Conservation (phyloP, 148 eudicot genomes). For the Persicaria maculosa region DNA sequence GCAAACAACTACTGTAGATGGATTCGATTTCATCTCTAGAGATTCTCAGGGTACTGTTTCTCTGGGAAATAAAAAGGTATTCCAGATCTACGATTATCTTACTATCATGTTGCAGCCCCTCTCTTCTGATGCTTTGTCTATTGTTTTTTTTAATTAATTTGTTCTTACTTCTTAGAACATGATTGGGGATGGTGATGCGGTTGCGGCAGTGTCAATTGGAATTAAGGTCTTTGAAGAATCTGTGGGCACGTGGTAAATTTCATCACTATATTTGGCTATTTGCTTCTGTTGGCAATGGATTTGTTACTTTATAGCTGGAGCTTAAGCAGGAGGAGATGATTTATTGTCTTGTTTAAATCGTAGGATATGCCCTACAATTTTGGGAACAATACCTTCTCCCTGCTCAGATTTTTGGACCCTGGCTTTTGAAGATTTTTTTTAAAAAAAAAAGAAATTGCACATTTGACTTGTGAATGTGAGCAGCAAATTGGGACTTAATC, state of each 20-base stretch:
- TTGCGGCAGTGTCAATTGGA: constrained; percentile 26
- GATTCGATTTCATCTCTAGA: constrained; percentile 28
- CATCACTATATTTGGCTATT: background rate
- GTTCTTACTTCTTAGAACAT: constrained; percentile 35
- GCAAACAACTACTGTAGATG: constrained; percentile 27
- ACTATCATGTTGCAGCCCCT: background rate
- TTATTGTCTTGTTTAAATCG: constrained; percentile 7
- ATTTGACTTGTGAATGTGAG: too few species aligned
- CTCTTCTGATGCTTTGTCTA: background rate
- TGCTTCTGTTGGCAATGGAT: background rate
- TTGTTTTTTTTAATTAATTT: background rate
- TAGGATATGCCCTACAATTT: constrained; percentile 58
- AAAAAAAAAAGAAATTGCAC: too few species aligned
- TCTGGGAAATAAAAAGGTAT: constrained; percentile 45
- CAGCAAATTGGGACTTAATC: too few species aligned
- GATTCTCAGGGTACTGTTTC: constrained; percentile 36
- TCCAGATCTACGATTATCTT: background rate
- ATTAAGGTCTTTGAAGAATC: constrained; percentile 35
- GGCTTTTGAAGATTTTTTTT: too few species aligned
- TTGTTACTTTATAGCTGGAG: background rate
- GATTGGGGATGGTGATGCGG: constrained; percentile 47
- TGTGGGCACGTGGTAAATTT: constrained; percentile 14
- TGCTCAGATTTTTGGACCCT: constrained; percentile 44
- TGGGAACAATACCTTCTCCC: constrained; percentile 61
- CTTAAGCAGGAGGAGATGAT: constrained; percentile 11